A percentile compares a stretch with the other conserved stretches of the same genome.
Evolutionary conservation across 352 stramenopile genomes (phyloP).

Genomic region (Globisporangium nunn): DNA sequence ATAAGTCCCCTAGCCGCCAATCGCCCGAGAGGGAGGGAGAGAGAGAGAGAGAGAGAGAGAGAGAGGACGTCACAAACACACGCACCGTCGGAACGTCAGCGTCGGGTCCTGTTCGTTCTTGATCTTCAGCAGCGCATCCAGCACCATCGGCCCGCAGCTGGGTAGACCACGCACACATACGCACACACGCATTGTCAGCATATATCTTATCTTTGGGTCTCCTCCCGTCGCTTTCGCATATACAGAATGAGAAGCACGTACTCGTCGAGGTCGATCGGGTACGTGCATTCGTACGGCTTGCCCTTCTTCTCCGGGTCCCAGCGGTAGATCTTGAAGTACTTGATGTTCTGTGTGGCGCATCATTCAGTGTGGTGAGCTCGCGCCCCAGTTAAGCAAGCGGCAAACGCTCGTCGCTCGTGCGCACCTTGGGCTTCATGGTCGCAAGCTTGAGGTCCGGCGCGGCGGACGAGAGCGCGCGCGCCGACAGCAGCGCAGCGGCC

Average conservation of each 20-base stretch:
- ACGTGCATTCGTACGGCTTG: constrained; percentile 94
- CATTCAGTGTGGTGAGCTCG: not conserved
- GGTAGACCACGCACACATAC: constrained; percentile 3
- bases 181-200: too few relatives aligned
- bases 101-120: constrained; percentile 99
- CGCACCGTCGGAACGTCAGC: constrained; percentile 94
- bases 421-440: constrained; percentile 67
- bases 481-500: constrained; percentile 19
- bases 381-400: too few relatives aligned
- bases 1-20: not conserved
- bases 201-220: too few relatives aligned
- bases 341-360: constrained; percentile 78
- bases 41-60: too few relatives aligned
- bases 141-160: constrained; percentile 96
- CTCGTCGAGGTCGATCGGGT: constrained; percentile 96
- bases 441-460: constrained; percentile 71
- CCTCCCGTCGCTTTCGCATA: too few relatives aligned
- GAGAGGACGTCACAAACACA: not conserved
- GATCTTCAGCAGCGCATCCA: constrained; percentile 99
- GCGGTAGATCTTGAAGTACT: constrained; percentile 99
- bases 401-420: constrained; percentile 3
- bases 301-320: constrained; percentile 95
- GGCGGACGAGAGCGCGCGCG: constrained; percentile 51
- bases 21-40: not conserved
- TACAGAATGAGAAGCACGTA: constrained; percentile 34